Evolutionary conservation across 2,329 filamentous ascomycete species (phyloP).

Genomic region (Phialophora tarda): DNA sequence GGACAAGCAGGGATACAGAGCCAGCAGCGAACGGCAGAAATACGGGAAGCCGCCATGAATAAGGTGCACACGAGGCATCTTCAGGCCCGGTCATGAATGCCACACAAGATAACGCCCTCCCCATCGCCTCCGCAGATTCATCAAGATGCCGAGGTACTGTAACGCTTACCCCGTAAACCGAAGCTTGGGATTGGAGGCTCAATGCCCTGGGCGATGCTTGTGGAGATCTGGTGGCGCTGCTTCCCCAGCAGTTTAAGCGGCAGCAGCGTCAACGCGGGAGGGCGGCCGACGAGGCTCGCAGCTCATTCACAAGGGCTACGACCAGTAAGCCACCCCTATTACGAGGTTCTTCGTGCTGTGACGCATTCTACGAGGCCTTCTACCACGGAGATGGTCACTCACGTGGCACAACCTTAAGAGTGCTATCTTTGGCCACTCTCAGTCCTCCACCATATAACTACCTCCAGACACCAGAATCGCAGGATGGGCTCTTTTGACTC

Average conservation of each 20-base stretch:
- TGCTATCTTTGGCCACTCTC: too few relatives aligned
- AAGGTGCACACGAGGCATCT: not conserved
- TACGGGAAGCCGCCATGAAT: not conserved
- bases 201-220: not conserved
- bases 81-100: not conserved
- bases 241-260: not conserved
- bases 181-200: not conserved
- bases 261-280: not conserved
- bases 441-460: not conserved
- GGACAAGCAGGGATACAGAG: not conserved
- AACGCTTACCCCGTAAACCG: not conserved
- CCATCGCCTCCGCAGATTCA: not conserved
- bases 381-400: too few relatives aligned
- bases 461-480: not conserved
- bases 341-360: too few relatives aligned
- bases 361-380: too few relatives aligned
- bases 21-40: not conserved
- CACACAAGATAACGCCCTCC: not conserved
- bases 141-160: not conserved
- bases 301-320: not conserved
- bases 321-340: too few relatives aligned
- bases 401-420: too few relatives aligned
- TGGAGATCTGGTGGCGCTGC: slow-evolving; percentile 1
- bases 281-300: not conserved
- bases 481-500: slow-evolving; percentile 13